phyloP scores from a whole-genome alignment of 306 rosid species.

The Quercus variabilis region DNA sequence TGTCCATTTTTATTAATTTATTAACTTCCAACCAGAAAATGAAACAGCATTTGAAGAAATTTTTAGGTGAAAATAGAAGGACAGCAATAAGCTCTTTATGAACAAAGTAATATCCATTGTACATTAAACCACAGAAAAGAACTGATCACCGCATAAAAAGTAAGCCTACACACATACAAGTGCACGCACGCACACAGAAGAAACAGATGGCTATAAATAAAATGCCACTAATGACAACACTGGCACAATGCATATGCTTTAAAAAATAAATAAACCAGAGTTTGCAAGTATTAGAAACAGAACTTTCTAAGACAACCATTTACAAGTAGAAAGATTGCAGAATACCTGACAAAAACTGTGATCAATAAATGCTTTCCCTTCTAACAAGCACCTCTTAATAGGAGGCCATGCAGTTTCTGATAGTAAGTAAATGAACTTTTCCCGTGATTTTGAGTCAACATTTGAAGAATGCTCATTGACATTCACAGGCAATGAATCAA shows the following conservation, averaged over 20 bases:
- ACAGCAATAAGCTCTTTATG: neutral
- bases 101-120: neutral
- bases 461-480: conserved; percentile 28
- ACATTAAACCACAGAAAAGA: neutral
- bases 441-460: conserved; percentile 40
- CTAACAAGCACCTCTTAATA: conserved; percentile 58
- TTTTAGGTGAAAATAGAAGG: neutral
- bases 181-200: neutral
- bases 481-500: conserved; percentile 39
- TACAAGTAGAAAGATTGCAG: conserved; percentile 5
- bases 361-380: conserved; percentile 73
- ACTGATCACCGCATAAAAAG: neutral
- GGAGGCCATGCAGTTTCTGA: conserved; percentile 82
- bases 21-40: neutral
- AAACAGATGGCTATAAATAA: neutral
- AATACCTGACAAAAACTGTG: conserved; percentile 78
- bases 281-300: neutral
- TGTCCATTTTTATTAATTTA: neutral
- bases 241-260: neutral
- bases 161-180: neutral
- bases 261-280: neutral
- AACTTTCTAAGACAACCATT: neutral
- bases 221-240: neutral
- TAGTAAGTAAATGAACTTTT: conserved; percentile 47
- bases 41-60: neutral